Base-by-base conservation (phyloP, 164 flowering plant genomes). In the Chloranthus sessilifolius region DNA sequence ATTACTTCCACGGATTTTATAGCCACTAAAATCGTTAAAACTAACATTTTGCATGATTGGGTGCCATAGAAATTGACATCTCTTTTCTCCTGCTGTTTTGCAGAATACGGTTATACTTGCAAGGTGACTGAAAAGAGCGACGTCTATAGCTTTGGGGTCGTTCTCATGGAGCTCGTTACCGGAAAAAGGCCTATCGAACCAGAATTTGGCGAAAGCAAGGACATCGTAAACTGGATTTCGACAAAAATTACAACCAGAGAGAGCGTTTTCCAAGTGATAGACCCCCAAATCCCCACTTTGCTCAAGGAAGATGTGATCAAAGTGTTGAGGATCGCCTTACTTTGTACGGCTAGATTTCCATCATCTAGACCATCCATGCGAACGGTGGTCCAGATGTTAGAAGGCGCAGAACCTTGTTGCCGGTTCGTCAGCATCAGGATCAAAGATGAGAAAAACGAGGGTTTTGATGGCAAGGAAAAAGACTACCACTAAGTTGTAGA, bases 81-180 rank as follows among this genome's bases (percentile, higher is more conserved):
- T n/a, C n/a, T n/a, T n/a, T n/a, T n/a, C n/a, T n/a, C n/a, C n/a
- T n/a, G n/a, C n/a, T n/a, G n/a, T 36, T 15, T 28, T 58, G 66
- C 41, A 85, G 94, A 85, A 36, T 81, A 82, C 23, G 94, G 74
- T 12, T 81, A 84, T 68, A 77, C 85, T 10, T 63, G 22, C 50
- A 79, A 65, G 53, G 66, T 85, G 33, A 76, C 27, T 4, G 80
- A 76, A 71, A 85, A 78, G 69, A 78, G 86, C 31, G 88, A 85
- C 44, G 88, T 85, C 5, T 85, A 85, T 60, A 82, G 94, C 65
- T 84, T 81, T 7, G 92, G 92, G 2, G 92, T 84, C 5, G 88
- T 84, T 0, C 58, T 84, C 2, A 73, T 85, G 83, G 94, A 85
- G 57, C 41, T 85, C 29, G 86, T 82, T 6, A 82, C 84, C 0